Evolutionary conservation across 1,284 basidiomycete species (phyloP), one percentile per base, ranked within the genome.

Genomic region (Vanrija pseudolonga): DNA sequence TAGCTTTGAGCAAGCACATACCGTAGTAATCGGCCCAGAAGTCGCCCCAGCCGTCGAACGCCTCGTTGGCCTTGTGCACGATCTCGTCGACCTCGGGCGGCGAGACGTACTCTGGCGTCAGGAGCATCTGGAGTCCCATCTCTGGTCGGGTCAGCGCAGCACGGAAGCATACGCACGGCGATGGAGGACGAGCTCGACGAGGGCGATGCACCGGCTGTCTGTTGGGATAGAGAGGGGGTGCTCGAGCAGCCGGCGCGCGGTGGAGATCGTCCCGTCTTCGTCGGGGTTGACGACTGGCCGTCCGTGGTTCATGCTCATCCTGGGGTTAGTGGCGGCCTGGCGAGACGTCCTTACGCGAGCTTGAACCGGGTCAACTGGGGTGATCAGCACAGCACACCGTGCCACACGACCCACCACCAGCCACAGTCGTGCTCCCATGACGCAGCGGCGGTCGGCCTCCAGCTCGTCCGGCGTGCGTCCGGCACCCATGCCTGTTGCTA

Each of bases 191-290:
- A 55, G 18, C 28, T 55, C 89, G 18, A 91, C 85, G 4, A 87
- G 90, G 7, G 89, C 90, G 20, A 92, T 87, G 28, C 92, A 83
- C 41, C 89, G 84, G 84, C 88, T 90, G 64, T 92, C 89, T 63
- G 90, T 88, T 65, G 89, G 85, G 56, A 90, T 86, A 14, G 87
- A 82, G 26, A 90, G 78, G 20, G 89, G 89, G 67, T 91, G 89
- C 57, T 84, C 82, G 26, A 92, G 76, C 14, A 90, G 78, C 28
- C 84, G 74, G 36, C 86, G 83, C 52, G 87, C 87, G 48, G 87
- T 82, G 67, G 79, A 81, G 53, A 90, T 88, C 51, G 87, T 86
- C 63, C 90, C 88, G 59, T 32, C 32, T 32, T 91, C 88, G 56
- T 91, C 87, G 68, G 86, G 88, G 26, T 91, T 78, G 52, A 91